Evolutionary conservation across 768 basidiomycete species (phyloP).

Genomic region (Saitozyma sp.): DNA sequence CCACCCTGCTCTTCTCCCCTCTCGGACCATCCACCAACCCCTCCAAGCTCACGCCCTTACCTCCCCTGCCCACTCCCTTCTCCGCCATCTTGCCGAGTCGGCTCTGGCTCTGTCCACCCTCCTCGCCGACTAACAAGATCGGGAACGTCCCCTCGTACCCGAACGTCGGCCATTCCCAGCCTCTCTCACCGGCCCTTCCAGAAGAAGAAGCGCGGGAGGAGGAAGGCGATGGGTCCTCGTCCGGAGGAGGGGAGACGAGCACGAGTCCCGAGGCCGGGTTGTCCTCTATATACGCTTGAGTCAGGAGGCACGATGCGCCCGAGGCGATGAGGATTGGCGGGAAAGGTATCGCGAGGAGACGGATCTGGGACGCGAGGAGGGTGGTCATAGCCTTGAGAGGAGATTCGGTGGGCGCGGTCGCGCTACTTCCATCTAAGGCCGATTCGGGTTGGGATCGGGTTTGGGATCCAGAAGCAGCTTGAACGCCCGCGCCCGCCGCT

Average conservation of each 20-base stretch:
- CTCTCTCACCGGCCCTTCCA: background rate
- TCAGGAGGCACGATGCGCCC: slow-evolving; percentile 57
- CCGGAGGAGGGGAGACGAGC: slow-evolving; percentile 62
- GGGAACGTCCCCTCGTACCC: slow-evolving; percentile 48
- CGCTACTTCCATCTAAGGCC: slow-evolving; percentile 2
- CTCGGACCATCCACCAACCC: slow-evolving; percentile 53
- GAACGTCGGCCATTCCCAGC: slow-evolving; percentile 20
- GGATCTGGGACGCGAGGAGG: slow-evolving; percentile 43
- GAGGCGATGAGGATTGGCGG: slow-evolving; percentile 46
- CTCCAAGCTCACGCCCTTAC: slow-evolving; percentile 48
- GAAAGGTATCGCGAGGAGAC: slow-evolving; percentile 50
- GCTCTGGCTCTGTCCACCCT: slow-evolving; percentile 11
- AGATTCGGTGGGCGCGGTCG: background rate
- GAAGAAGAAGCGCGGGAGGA: background rate
- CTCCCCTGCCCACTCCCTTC: slow-evolving; percentile 54
- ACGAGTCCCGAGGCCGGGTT: slow-evolving; percentile 65
- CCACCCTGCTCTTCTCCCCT: slow-evolving; percentile 33
- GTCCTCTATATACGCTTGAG: slow-evolving; percentile 69
- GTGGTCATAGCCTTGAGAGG: slow-evolving; percentile 21
- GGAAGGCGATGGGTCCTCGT: slow-evolving; percentile 43
- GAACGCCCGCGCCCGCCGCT: slow-evolving; percentile 3
- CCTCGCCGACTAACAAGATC: slow-evolving; percentile 7
- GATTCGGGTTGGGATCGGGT: background rate
- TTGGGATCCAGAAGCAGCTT: background rate
- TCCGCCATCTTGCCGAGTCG: slow-evolving; percentile 44